Percentiles rank a stretch among this genome's conserved stretches.
Evolutionary conservation across 2,329 filamentous ascomycete genomes (phyloP).

Genomic region (Cercospora berteroae): DNA sequence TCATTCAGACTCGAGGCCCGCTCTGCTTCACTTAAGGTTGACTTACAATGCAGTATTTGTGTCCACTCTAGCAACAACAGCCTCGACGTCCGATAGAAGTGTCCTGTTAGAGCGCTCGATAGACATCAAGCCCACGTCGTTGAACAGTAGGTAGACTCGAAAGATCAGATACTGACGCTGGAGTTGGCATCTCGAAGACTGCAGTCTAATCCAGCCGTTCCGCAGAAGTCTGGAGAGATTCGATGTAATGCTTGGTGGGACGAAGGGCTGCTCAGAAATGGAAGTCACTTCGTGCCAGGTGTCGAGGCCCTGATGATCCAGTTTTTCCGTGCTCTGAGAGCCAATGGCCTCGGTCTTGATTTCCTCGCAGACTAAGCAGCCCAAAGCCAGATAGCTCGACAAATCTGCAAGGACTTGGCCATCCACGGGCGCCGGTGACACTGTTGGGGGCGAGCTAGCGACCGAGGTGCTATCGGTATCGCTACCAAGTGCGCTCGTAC

Average conservation of each 20-base stretch:
- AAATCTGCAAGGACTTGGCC: conserved; percentile 17
- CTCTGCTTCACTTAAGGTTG: background rate
- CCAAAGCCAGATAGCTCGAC: conserved; percentile 29
- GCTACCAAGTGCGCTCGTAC: background rate
- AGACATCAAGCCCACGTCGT: conserved; percentile 55
- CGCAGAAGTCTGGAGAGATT: conserved; percentile 21
- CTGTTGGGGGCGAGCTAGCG: background rate
- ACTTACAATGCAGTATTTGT: conserved; percentile 47
- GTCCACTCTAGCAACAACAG: conserved; percentile 56
- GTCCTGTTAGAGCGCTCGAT: conserved; percentile 51
- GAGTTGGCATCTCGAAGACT: conserved; percentile 10
- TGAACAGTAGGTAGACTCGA: conserved; percentile 32
- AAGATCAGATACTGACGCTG: conserved; percentile 17
- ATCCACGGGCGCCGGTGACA: background rate
- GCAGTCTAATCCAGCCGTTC: conserved; percentile 28
- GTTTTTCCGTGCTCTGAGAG: background rate
- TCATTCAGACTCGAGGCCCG: background rate
- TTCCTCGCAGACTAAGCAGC: conserved; percentile 26
- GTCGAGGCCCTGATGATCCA: background rate
- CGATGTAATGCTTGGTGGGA: background rate
- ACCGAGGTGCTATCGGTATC: background rate
- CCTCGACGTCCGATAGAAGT: conserved; percentile 49
- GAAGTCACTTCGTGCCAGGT: conserved; percentile 14
- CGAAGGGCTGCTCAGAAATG: background rate
- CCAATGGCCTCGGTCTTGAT: background rate